These are phyloP conservation scores for Trichomonascaceae sp. DNA, from an alignment of 1,139 yeast species.

Conservation along the genomic window DNA sequence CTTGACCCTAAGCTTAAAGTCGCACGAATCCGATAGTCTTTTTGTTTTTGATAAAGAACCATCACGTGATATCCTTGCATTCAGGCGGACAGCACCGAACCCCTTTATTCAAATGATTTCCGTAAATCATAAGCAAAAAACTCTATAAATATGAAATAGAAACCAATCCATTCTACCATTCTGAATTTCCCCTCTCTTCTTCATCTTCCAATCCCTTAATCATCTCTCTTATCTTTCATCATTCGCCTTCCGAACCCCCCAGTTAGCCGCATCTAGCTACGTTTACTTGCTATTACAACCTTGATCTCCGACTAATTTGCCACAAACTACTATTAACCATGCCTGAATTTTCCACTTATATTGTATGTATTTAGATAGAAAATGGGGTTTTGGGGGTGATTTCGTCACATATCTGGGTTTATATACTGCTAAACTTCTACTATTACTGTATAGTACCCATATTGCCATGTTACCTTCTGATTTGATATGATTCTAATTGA, in stretches of 20 bases:
- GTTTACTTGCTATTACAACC: neutral
- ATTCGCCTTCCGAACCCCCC: neutral
- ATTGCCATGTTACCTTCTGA: too few relatives aligned
- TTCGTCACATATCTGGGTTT: neutral
- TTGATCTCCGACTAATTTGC: slow-evolving; percentile 1
- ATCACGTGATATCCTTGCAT: too few relatives aligned
- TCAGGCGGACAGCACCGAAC: too few relatives aligned
- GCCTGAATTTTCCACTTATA: slow-evolving; percentile 17
- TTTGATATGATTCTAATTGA: too few relatives aligned
- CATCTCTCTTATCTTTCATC: neutral
- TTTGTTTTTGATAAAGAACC: too few relatives aligned
- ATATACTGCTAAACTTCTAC: neutral
- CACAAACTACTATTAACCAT: slow-evolving; percentile 10
- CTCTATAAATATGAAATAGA: too few relatives aligned
- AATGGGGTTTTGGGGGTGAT: neutral
- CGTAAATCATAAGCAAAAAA: too few relatives aligned
- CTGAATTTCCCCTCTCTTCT: neutral
- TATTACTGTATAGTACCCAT: neutral
- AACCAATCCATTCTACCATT: neutral
- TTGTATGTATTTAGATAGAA: slow-evolving; percentile 12
- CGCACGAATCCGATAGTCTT: too few relatives aligned
- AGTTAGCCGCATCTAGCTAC: neutral
- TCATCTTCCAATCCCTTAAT: too few relatives aligned
- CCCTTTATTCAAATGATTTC: too few relatives aligned
- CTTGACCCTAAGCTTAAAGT: too few relatives aligned